Base-by-base conservation (phyloP, 352 stramenopile genomes). In the Phytophthora sojae region DNA sequence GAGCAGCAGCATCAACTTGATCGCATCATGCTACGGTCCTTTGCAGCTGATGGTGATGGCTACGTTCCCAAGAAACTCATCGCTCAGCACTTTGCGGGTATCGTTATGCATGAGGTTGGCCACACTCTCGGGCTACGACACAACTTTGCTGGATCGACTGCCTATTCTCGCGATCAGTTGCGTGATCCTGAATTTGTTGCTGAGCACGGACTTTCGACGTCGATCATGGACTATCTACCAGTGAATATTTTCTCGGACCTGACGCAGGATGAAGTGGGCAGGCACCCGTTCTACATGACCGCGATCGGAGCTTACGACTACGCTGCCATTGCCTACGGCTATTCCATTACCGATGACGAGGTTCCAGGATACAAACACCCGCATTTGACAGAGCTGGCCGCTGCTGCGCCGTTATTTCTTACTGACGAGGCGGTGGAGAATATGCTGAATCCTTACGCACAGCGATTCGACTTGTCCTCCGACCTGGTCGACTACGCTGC, bases 61-160 rank as follows among this genome's bases (percentile, higher is more conserved):
- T 82, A 75, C 30, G 76, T 94, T 21, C 78, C 88, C 2, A 79
- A 91, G 44, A 70, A 74, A 23, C 73, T 95, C 60, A 82, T 96
- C 12, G 75, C 75, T 21, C 78, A 86, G 30, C 82, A 93, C 49
- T 88, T 97, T 57, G 74, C 75, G 7, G 79, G 90, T 61, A 90
- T 95, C 35, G 81, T 96, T 29, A 95, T 96, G 85, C 91, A 97
- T 60, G 90, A 97, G 74, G 89, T 97, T 25, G 92, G 90, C 6
- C 92, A 97, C 67, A 96, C 89, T 12, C 81, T 97, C 2, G 90
- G 89, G 5, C 76, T 97, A 11, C 84, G 89, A 11, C 90, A 97
- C 74, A 97, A 97, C 67, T 97, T 97, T 75, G 80, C 76, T 6
- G 90, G 80, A 11, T 91, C 86, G 0, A 73, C 85, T 0, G 62